phyloP scores from a whole-genome alignment of 306 rosid genomes.

The Gastrolobium bilobum region DNA sequence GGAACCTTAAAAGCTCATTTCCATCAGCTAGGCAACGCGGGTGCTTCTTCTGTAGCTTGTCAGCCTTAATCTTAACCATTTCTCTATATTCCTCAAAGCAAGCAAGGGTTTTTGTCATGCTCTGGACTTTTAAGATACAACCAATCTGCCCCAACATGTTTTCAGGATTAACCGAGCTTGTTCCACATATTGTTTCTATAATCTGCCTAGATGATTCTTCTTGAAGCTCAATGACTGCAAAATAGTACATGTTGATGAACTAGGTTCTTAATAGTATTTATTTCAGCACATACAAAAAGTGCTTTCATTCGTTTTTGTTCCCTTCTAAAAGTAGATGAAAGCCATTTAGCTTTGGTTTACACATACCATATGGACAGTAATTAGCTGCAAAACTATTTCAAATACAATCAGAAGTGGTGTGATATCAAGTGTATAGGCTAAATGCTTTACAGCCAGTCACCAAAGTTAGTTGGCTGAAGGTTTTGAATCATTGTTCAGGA shows the following conservation, averaged over 20 bases:
- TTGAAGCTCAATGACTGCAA: slow-evolving; percentile 60
- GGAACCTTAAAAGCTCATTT: slow-evolving; percentile 74
- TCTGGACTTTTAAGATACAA: slow-evolving; percentile 63
- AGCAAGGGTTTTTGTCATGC: slow-evolving; percentile 49
- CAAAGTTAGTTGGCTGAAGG: too few relatives aligned
- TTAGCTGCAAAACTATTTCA: background rate
- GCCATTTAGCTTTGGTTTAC: slow-evolving; percentile 1
- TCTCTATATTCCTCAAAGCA: slow-evolving; percentile 73
- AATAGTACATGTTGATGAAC: slow-evolving; percentile 27
- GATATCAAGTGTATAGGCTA: background rate
- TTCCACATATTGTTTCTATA: slow-evolving; percentile 65
- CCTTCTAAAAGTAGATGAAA: slow-evolving; percentile 7
- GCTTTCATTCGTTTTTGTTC: background rate
- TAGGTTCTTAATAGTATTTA: background rate
- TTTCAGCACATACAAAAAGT: background rate
- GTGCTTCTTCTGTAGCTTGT: slow-evolving; percentile 48
- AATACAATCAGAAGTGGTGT: background rate
- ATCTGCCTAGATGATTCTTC: slow-evolving; percentile 62
- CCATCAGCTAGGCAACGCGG: slow-evolving; percentile 79
- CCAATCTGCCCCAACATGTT: slow-evolving; percentile 50
- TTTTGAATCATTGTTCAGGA: too few relatives aligned
- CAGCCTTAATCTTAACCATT: slow-evolving; percentile 59
- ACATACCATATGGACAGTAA: background rate
- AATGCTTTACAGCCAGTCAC: too few relatives aligned
- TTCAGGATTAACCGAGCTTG: slow-evolving; percentile 42